Conservation (phyloP, 1,139 yeast genomes). For the Yamadazyma taylorii region DNA sequence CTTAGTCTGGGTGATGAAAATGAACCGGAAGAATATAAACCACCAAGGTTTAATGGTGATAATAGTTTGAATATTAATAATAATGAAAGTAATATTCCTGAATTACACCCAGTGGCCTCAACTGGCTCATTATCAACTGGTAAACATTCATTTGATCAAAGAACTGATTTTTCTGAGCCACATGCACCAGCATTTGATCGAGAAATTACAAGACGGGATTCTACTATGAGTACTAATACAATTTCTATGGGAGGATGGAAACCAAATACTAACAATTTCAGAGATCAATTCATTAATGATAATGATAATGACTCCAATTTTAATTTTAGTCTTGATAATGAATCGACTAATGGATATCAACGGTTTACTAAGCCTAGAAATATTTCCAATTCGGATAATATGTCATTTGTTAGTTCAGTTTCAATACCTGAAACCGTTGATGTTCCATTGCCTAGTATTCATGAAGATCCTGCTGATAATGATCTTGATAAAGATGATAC, state of each 20-base stretch:
- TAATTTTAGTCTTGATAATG: conserved; percentile 31
- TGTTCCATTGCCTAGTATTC: conserved; percentile 37
- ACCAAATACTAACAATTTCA: conserved; percentile 49
- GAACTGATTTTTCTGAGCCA: conserved; percentile 6
- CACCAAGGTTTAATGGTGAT: background rate
- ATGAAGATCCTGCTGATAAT: conserved; percentile 35
- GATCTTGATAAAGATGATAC: conserved; percentile 18
- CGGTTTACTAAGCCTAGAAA: conserved; percentile 36
- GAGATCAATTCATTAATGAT: conserved; percentile 52
- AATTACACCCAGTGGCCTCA: conserved; percentile 29
- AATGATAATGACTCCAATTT: conserved; percentile 44
- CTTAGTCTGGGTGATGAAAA: conserved; percentile 3
- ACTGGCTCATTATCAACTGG: conserved; percentile 45
- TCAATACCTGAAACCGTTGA: conserved; percentile 49
- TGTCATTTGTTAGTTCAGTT: conserved; percentile 27
- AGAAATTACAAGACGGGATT: conserved; percentile 27
- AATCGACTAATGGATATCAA: conserved; percentile 26
- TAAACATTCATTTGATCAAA: conserved; percentile 26
- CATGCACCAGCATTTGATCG: conserved; percentile 8
- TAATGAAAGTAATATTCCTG: conserved; percentile 7
- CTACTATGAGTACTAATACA: conserved; percentile 40
- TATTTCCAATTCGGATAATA: conserved; percentile 24
- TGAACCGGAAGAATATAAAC: background rate
- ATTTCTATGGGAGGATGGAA: conserved; percentile 54
- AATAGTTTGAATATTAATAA: background rate